Base-by-base conservation (phyloP, 2,329 filamentous ascomycete species). In the Fusarium papillatum region DNA sequence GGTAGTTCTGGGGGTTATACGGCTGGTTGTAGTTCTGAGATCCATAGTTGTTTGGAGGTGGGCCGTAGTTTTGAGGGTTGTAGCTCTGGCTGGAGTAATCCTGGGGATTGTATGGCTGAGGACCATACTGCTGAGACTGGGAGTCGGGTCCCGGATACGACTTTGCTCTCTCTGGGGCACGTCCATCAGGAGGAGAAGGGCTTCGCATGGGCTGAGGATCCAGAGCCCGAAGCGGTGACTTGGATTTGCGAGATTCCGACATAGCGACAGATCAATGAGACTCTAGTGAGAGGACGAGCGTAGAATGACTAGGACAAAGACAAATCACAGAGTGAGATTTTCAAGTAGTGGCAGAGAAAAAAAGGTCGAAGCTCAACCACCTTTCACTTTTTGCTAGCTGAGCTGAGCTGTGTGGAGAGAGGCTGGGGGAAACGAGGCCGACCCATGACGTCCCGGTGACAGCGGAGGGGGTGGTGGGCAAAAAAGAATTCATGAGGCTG, bases 161-260 rank as follows among this genome's bases (percentile, higher is more conserved):
- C 64, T 76, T 76, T 60, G 75, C 34, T 57, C 75, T 73, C 69
- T 76, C 75, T n/a, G 72, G 74, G 17, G 64, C 74, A 46, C 74
- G 53, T 13, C 68, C 70, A 34, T 74, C 71, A 24, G 77, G 62
- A 24, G 81, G 79, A 34, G 80, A 80, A 7, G 74, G 78, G 59
- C 70, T 79, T 19, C 76, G 77, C 10, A 80, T 69, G 10, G 80
- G 80, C 50, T 76, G 80, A 71, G 80, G 80, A 69, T 81, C 79
- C 48, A 82, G 55, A 61, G 78, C 68, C 55, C 74, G 66, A 62
- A 82, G 75, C 55, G 79, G 79, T 68, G 76, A 74, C 66, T 76
- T 77, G 66, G 74, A 68, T 41, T 73, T 76, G 66, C 75, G 75
- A 61, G 76, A 71, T 29, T 78, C 74, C 53, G 73, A 63, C 75